Evolutionary conservation across 805 yeast species (phyloP).

Genomic region (Lipomyces kockii): DNA sequence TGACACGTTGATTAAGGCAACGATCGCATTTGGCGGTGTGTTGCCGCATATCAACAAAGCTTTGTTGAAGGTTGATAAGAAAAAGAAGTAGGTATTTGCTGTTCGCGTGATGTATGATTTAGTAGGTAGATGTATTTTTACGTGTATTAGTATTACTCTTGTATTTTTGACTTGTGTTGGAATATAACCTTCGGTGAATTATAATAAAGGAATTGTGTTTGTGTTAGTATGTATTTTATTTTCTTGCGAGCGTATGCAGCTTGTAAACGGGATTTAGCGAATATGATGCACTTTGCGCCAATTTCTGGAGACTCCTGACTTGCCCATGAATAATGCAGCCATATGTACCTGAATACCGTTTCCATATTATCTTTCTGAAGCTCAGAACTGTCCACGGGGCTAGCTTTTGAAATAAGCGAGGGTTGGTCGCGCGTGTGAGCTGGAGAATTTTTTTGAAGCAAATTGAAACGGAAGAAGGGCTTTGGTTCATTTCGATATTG

Average conservation of each 20-base stretch:
- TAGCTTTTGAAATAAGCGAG: too few species aligned
- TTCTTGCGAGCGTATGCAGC: neutral
- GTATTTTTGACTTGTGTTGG: neutral
- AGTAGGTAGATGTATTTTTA: neutral
- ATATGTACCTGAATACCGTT: too few species aligned
- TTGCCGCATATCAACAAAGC: slow-evolving; percentile 85
- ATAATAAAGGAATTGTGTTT: neutral
- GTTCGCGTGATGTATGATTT: slow-evolving; percentile 5
- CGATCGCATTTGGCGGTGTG: slow-evolving; percentile 98
- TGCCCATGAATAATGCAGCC: too few species aligned
- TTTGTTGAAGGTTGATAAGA: slow-evolving; percentile 24
- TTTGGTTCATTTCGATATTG: too few species aligned
- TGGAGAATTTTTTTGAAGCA: too few species aligned
- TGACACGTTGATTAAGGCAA: slow-evolving; percentile 90
- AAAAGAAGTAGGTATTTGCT: slow-evolving; percentile 22
- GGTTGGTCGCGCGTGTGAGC: too few species aligned
- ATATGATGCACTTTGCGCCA: neutral
- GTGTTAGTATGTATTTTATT: neutral
- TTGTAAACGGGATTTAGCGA: neutral
- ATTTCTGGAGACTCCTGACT: too few species aligned
- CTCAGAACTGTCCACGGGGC: too few species aligned
- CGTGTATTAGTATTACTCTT: slow-evolving; percentile 7
- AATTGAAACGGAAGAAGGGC: too few species aligned
- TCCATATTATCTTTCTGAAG: too few species aligned
- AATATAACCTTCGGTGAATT: neutral